Evolutionary conservation across 306 rosid species (phyloP).

Genomic region (Vigna reflexopilosa): DNA sequence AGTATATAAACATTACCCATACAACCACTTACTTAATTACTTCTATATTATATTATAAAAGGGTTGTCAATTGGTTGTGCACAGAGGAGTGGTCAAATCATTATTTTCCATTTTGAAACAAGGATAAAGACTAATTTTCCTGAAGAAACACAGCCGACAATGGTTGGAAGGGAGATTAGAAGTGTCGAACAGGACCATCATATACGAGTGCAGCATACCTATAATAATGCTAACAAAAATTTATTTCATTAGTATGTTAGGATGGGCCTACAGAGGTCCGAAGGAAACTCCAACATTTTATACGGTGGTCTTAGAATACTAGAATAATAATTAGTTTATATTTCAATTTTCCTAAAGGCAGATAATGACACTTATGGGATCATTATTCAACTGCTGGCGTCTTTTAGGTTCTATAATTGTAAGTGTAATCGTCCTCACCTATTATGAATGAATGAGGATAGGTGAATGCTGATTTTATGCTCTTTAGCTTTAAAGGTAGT

Average conservation of each 20-base stretch:
- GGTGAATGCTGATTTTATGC: not conserved
- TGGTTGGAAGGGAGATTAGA: conserved; percentile 9
- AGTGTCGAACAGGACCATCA: not conserved
- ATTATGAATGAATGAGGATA: no score
- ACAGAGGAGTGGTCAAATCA: no score
- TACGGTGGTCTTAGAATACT: no score
- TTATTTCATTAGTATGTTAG: conserved; percentile 6
- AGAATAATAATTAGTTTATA: no score
- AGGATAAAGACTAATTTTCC: not conserved
- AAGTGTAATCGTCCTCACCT: not conserved
- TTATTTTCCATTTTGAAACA: not conserved
- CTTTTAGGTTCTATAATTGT: not conserved
- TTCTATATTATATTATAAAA: no score
- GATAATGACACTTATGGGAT: not conserved
- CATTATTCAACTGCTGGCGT: not conserved
- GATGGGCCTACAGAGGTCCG: not conserved
- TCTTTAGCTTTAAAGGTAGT: not conserved
- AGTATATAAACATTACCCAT: no score
- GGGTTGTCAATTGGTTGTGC: no score
- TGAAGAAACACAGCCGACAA: not conserved
- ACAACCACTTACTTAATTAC: no score
- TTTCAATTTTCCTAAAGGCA: not conserved
- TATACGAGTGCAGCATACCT: conserved; percentile 20
- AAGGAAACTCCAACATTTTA: no score
- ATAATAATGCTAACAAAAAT: conserved; percentile 2